A percentile compares a stretch with the other conserved stretches of the same genome.
These are phyloP conservation scores for Cercospora citrullina DNA, from an alignment of 2,329 filamentous ascomycete species.

Conservation along the genomic window DNA sequence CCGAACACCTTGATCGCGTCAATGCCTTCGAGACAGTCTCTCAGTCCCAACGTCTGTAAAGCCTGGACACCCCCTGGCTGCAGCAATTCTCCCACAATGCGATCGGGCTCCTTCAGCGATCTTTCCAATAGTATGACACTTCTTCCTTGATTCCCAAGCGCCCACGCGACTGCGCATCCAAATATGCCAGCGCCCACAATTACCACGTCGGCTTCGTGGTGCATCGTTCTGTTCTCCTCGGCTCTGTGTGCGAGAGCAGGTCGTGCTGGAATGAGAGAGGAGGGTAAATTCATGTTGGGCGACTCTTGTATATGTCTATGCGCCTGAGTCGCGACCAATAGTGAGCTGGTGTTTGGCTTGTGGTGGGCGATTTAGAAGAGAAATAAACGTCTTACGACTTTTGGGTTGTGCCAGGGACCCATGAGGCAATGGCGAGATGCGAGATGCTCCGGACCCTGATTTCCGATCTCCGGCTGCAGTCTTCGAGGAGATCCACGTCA, in stretches of 20 bases:
- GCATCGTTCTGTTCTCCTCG: conserved; percentile 49
- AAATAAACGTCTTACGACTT: conserved; percentile 7
- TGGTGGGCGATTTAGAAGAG: background rate
- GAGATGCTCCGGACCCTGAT: background rate
- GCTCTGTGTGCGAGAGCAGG: conserved; percentile 25
- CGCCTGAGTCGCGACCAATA: conserved; percentile 6
- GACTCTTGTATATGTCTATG: conserved; percentile 6
- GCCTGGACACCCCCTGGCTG: conserved; percentile 88
- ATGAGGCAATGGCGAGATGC: conserved; percentile 7
- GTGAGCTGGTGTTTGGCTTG: background rate
- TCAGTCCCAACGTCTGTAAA: conserved; percentile 75
- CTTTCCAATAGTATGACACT: conserved; percentile 88
- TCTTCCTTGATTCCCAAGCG: conserved; percentile 83
- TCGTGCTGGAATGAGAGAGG: conserved; percentile 13
- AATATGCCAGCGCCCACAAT: conserved; percentile 90
- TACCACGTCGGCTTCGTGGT: conserved; percentile 75
- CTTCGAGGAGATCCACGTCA: background rate
- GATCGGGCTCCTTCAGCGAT: conserved; percentile 86
- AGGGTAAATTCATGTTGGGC: conserved; percentile 14
- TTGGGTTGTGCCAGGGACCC: background rate
- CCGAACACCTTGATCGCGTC: conserved; percentile 81
- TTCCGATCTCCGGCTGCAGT: background rate
- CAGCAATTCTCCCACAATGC: conserved; percentile 92
- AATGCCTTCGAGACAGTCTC: conserved; percentile 81
- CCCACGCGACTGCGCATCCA: conserved; percentile 80